phyloP scores from a whole-genome alignment of 2,329 filamentous ascomycete species.

The Paracoccidioides lutzii region DNA sequence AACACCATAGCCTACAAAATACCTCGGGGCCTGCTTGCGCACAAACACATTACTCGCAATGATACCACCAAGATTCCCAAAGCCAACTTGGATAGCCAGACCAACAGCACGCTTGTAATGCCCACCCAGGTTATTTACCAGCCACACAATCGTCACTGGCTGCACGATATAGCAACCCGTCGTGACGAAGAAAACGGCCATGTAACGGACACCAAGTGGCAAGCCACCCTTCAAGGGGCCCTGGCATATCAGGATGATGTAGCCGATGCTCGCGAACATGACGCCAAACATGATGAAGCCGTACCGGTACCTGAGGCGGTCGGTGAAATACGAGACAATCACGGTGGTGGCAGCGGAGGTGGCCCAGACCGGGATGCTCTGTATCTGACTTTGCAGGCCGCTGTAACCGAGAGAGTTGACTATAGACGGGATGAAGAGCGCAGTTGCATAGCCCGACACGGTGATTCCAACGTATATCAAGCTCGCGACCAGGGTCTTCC shows the following conservation, averaged over 20 bases:
- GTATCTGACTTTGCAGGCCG: constrained; percentile 21
- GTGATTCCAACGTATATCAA: constrained; percentile 25
- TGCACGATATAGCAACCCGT: constrained; percentile 37
- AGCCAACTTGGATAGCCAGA: constrained; percentile 50
- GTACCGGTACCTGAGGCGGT: constrained; percentile 23
- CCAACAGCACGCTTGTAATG: constrained; percentile 60
- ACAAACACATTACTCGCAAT: constrained; percentile 37
- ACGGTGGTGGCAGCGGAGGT: constrained; percentile 20
- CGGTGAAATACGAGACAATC: constrained; percentile 18
- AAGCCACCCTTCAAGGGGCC: constrained; percentile 14
- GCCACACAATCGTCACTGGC: constrained; percentile 52
- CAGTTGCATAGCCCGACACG: constrained; percentile 23
- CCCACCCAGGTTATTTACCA: constrained; percentile 53
- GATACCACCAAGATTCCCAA: constrained; percentile 56
- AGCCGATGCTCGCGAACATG: constrained; percentile 22
- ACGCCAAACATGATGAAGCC: constrained; percentile 25
- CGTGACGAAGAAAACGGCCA: constrained; percentile 16
- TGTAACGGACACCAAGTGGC: constrained; percentile 15
- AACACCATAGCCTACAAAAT: constrained; percentile 27
- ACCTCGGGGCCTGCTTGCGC: constrained; percentile 22
- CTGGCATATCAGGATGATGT: constrained; percentile 23
- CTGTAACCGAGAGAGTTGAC: constrained; percentile 23
- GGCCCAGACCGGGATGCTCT: constrained; percentile 25
- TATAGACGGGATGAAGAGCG: constrained; percentile 25
- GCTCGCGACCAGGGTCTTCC: constrained; percentile 22